Base-by-base conservation (phyloP, 257 asterid species). In the Parsonsia alboflavescens region DNA sequence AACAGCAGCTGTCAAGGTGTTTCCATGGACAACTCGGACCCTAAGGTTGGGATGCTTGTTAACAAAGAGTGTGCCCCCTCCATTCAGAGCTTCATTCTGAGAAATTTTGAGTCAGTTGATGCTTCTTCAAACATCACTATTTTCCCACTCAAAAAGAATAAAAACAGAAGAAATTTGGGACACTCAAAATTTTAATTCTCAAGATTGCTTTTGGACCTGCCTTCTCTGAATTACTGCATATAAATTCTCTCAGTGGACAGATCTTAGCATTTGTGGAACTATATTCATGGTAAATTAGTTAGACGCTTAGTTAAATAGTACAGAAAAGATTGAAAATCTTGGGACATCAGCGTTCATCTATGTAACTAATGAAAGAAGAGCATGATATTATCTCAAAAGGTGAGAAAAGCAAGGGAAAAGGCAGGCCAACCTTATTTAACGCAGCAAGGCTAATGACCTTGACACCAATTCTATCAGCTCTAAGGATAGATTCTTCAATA, bases 361-460 rank as follows among this genome's bases (percentile, higher is more conserved):
- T 72, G 26, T 10, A 45, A 15, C 48, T 30, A 33, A 30, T 42
- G 45, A 33, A 15, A 21, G 0, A 65, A 19, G 21, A 61, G 22
- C 12, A 59, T 7, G 49, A 8, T 15, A 22, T 36, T 5, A 42
- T 42, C n/a, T 24, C 3, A 44, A 48, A 53, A 36, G 36, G 53
- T 15, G 66, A 69, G 67, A 52, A 70, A 59, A 50, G 69, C n/a
- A 33, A 58, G 56, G 71, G 50, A 46, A 26, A 80, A 75, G 58
- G 58, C 44, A 71, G 49, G 77, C 75, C 70, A 16, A 87, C 99
- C 96, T 95, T 95, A 66, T 95, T 92, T 53, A 95, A 76, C 22
- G 98, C 98, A 63, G 99, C 99, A 57, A 95, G 99, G 87, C 96
- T 92, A 30, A 92, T 87, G 78, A 95, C 98, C 88, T 95, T 87